Conservation (phyloP, 148 eudicot genomes). For the Rhododendron williamsianum region DNA sequence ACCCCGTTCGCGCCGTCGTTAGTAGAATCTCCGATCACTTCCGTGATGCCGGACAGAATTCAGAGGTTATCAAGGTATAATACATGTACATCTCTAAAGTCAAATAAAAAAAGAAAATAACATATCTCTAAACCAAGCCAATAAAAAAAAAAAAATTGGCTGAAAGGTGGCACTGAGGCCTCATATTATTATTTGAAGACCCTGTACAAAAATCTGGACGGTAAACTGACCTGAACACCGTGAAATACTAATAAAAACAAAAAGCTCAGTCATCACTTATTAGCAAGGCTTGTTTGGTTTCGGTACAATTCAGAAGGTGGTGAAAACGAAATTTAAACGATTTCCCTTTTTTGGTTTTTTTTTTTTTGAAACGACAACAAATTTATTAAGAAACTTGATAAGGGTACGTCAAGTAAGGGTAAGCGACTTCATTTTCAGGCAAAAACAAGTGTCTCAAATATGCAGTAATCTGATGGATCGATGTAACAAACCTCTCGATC, state of each 20-base stretch:
- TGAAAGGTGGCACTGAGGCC: neutral
- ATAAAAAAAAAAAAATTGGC: neutral
- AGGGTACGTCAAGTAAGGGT: no score
- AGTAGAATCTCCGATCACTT: slow-evolving; percentile 16
- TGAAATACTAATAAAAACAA: neutral
- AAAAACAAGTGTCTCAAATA: neutral
- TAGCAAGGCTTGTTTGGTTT: neutral
- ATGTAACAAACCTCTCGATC: neutral
- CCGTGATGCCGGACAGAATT: slow-evolving; percentile 2
- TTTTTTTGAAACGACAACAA: no score
- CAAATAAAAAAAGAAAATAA: neutral
- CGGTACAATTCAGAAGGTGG: neutral
- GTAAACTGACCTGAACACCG: neutral
- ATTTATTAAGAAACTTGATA: no score
- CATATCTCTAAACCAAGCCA: neutral
- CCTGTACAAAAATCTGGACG: neutral
- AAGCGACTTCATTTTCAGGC: neutral
- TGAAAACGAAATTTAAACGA: neutral
- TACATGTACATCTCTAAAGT: neutral
- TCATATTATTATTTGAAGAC: neutral
- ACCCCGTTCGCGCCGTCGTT: slow-evolving; percentile 34
- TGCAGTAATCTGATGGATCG: neutral
- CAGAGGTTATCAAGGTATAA: slow-evolving; percentile 35
- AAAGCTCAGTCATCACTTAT: neutral
- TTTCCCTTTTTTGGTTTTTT: neutral